phyloP scores from a whole-genome alignment of 2,329 filamentous ascomycete genomes.

The Colletotrichum sp. region DNA sequence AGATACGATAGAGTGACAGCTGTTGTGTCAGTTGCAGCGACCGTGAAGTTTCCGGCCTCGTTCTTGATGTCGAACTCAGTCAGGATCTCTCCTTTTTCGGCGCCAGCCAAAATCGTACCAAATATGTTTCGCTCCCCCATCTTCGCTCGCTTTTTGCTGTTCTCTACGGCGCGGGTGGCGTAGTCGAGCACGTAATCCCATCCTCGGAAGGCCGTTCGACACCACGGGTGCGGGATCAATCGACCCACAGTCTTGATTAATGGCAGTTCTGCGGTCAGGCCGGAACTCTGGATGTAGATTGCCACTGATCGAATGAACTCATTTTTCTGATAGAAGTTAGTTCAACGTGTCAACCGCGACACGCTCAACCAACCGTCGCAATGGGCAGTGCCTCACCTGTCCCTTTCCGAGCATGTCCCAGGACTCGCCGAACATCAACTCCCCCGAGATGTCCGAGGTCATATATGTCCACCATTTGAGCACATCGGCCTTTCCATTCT shows the following conservation, averaged over 20 bases:
- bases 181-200: slow-evolving; percentile 13
- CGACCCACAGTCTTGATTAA: neutral
- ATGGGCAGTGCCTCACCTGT: slow-evolving; percentile 34
- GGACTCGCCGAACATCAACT: slow-evolving; percentile 59
- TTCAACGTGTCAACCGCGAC: neutral
- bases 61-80: neutral
- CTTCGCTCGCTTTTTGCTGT: neutral
- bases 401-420: slow-evolving; percentile 56
- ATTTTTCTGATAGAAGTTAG: neutral
- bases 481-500: slow-evolving; percentile 44
- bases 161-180: neutral
- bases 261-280: neutral
- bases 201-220: neutral
- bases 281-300: neutral
- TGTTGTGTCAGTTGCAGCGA: slow-evolving; percentile 58
- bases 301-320: neutral
- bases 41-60: neutral
- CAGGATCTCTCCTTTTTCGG: neutral
- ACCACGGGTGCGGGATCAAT: neutral
- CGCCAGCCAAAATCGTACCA: neutral
- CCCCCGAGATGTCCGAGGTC: slow-evolving; percentile 57
- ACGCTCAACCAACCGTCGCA: accelerated
- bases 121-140: neutral
- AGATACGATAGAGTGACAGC: slow-evolving; percentile 54
- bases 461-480: slow-evolving; percentile 60